A percentile compares a stretch with the other conserved stretches of the same genome.
These are phyloP conservation scores for Rhynchospora pubera DNA, from an alignment of 176 grass and related monocot species.

Conservation along the genomic window DNA sequence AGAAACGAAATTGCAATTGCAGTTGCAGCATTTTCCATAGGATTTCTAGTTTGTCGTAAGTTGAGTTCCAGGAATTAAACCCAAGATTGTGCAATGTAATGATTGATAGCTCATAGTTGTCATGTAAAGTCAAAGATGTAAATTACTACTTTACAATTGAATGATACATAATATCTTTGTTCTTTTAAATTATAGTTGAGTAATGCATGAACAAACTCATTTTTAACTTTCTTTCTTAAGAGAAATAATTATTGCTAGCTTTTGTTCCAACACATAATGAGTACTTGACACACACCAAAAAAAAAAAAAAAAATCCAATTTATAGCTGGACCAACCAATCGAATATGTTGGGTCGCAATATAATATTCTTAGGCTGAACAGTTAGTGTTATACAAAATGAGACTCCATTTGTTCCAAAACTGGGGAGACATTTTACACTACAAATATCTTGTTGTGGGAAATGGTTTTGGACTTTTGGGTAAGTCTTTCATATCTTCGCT, in stretches of 20 bases:
- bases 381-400: not conserved
- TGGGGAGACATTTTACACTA: not conserved
- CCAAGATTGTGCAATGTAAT: not conserved
- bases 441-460: not conserved
- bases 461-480: not conserved
- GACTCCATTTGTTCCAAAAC: not conserved
- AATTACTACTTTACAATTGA: not conserved
- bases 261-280: not conserved
- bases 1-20: conserved; percentile 32
- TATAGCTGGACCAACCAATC: not conserved
- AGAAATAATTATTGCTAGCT: not conserved
- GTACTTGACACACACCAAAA: too few species aligned
- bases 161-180: not conserved
- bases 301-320: too few species aligned
- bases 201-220: not conserved
- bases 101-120: not conserved
- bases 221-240: not conserved
- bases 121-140: conserved; percentile 21
- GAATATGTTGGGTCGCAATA: not conserved
- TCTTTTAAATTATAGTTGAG: not conserved
- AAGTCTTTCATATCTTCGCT: conserved; percentile 6
- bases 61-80: conserved; percentile 24
- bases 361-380: not conserved
- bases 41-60: conserved; percentile 31
- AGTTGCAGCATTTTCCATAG: conserved; percentile 40